A percentile compares a stretch with the other conserved stretches of the same genome.
Conservation (phyloP, 1,139 yeast species). For the Debaryomycetaceae sp. region DNA sequence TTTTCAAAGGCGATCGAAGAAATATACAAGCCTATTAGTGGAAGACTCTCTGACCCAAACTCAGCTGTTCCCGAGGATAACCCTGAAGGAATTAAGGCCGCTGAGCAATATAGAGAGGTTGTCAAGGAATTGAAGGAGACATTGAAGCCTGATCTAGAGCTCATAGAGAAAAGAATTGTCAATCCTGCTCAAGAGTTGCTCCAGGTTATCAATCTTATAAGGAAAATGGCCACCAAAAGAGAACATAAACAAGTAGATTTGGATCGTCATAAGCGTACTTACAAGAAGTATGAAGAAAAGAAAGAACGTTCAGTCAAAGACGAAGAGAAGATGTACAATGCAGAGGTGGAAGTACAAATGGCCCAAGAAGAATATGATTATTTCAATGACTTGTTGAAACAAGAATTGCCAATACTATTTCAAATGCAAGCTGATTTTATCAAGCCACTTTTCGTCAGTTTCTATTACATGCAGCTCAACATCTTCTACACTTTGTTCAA, state of each 20-base stretch:
- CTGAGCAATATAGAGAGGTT: slow-evolving; percentile 85
- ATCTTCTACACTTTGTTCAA: slow-evolving; percentile 88
- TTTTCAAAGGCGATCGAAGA: slow-evolving; percentile 93
- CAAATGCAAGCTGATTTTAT: slow-evolving; percentile 88
- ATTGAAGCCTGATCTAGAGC: slow-evolving; percentile 86
- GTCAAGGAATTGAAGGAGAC: slow-evolving; percentile 83
- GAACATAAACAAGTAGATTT: slow-evolving; percentile 93
- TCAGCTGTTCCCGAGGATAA: slow-evolving; percentile 85
- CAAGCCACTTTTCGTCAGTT: slow-evolving; percentile 86
- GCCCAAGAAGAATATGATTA: slow-evolving; percentile 96
- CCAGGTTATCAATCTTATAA: slow-evolving; percentile 72
- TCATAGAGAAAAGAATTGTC: slow-evolving; percentile 86
- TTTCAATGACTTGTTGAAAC: slow-evolving; percentile 90
- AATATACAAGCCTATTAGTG: slow-evolving; percentile 92
- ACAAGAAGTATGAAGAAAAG: slow-evolving; percentile 73
- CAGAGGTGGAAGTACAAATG: slow-evolving; percentile 83
- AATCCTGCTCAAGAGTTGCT: slow-evolving; percentile 90
- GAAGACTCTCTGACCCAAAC: slow-evolving; percentile 85
- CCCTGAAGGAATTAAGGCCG: slow-evolving; percentile 93
- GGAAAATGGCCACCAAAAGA: slow-evolving; percentile 93
- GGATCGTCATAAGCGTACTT: slow-evolving; percentile 74
- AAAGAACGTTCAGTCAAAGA: slow-evolving; percentile 82
- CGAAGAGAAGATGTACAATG: slow-evolving; percentile 83
- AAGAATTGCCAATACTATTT: slow-evolving; percentile 82
- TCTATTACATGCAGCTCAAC: slow-evolving; percentile 96